Evolutionary conservation across 192 early-diverging fungal species (phyloP).

Genomic region (Backusella tarrabulga): DNA sequence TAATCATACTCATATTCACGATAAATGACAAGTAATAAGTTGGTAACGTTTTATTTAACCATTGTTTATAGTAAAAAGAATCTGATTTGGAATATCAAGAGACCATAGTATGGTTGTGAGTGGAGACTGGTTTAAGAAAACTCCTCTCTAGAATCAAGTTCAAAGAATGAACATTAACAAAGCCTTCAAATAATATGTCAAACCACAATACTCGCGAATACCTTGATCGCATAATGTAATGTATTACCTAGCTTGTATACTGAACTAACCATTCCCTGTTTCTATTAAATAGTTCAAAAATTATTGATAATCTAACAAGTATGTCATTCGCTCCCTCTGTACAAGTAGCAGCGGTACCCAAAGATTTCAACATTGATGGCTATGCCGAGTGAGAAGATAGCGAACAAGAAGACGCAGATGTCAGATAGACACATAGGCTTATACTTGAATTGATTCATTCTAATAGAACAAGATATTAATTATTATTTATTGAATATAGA

Average conservation of each 20-base stretch:
- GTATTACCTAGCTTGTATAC: not conserved
- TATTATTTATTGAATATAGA: not conserved
- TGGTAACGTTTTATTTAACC: no score
- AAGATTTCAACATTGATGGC: constrained; percentile 32
- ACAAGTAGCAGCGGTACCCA: constrained; percentile 64
- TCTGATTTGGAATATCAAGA: no score
- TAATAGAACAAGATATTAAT: not conserved
- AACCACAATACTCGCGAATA: constrained; percentile 85
- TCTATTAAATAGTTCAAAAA: constrained; percentile 37
- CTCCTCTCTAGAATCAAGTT: no score
- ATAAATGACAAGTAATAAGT: no score
- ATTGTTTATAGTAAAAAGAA: no score
- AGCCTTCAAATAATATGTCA: constrained; percentile 76
- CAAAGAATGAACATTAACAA: no score
- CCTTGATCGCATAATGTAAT: constrained; percentile 68
- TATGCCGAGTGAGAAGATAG: constrained; percentile 36
- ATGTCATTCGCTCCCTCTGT: constrained; percentile 78
- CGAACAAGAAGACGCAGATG: constrained; percentile 30
- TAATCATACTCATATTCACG: no score
- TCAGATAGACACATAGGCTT: constrained; percentile 21
- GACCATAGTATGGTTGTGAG: no score
- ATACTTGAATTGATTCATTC: not conserved
- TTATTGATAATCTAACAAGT: constrained; percentile 63
- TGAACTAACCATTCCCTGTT: not conserved
- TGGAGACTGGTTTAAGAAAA: no score